Base-by-base conservation (phyloP, 73 alveolate species). In the Symbiodinium pilosum region DNA sequence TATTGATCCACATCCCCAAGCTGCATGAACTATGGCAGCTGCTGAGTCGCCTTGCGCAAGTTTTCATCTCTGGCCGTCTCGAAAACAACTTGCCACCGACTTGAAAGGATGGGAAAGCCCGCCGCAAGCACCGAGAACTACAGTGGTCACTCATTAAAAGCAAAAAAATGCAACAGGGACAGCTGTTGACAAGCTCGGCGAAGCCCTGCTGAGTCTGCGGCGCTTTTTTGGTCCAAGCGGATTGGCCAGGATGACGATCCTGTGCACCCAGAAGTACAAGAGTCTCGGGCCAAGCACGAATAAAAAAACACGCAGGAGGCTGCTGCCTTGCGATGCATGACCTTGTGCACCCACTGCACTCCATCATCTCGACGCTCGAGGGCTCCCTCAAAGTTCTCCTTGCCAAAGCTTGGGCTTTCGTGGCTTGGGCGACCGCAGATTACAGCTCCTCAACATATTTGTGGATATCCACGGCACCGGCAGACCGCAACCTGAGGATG, bases 401-500 rank as follows among this genome's bases (percentile, higher is more conserved):
- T 32, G 44, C n/a, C 2, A n/a, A 28, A 21, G 38, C 40, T 28
- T 30, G 32, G 8, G 59, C 6, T 14, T n/a, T n/a, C 1, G 52
- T 1, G 51, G 43, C 26, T 28, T 75, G 36, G 87, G 59, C 59
- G 14, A 47, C 14, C 6, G 77, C 30, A 59, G 77, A 59, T 34
- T 59, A 59, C 77, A 59, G 4, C n/a, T 91, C 97, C 97, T 91
- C 97, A n/a, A 91, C 89, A 38, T 42, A 91, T 43, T 81, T 41
- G 40, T 91, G 97, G 54, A 91, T 43, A 39, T 91, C 97, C n/a
- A 91, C 97, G 3, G 97, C 97, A 6, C 97, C 97, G 43, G 97
- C 88, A 42, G 81, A 64, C 42, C 77, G 51, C 38, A 91, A 88
- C 97, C 97, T 91, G 18, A 43, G 40, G 32, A 42, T 24, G 42